Evolutionary conservation across 345 rosid species (phyloP), one percentile per base, ranked within the genome.

Genomic region (Pelargonium nanum): DNA sequence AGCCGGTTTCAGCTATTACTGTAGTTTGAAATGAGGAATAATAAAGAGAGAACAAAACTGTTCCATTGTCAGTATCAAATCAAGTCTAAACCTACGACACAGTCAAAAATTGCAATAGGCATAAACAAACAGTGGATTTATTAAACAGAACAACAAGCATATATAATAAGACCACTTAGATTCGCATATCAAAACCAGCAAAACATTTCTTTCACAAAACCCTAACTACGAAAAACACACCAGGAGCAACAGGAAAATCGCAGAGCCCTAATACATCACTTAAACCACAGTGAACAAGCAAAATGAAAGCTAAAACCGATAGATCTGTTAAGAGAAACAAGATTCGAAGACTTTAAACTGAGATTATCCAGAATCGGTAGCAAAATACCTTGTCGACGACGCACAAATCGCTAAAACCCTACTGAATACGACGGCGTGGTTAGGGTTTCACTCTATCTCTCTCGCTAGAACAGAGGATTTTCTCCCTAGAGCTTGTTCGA

Each of bases 381-480:
- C 6, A 1, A 9, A 34, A 34, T 34, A 34, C 45, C 45, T 34
- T 1, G 6, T 9, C 12, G 45, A 34, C 45, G 45, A 34, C n/a
- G n/a, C n/a, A n/a, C n/a, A n/a, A n/a, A n/a, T n/a, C n/a, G n/a
- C 4, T 28, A 28, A 28, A 28, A 2, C 12, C 45, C 45, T 34
- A 1, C 45, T 34, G 45, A 10, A 34, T 9, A 34, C 45, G 45
- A 34, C 45, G 45, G 45, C 1, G 45, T 5, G 66, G 58, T 62
- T 74, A 80, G 78, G 79, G 72, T 66, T 72, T 75, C n/a, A 2
- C 23, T 22, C 60, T 34, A 55, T 64, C 32, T 26, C 59, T 17
- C 65, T 9, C 44, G 12, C 26, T 22, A 24, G 30, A 65, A 1
- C 50, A 1, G 24, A 22, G 25, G 21, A 61, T 22, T 44, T 2